These are phyloP conservation scores for Gynostemma pentaphyllum DNA, from an alignment of 306 rosid genomes.

Conservation along the genomic window DNA sequence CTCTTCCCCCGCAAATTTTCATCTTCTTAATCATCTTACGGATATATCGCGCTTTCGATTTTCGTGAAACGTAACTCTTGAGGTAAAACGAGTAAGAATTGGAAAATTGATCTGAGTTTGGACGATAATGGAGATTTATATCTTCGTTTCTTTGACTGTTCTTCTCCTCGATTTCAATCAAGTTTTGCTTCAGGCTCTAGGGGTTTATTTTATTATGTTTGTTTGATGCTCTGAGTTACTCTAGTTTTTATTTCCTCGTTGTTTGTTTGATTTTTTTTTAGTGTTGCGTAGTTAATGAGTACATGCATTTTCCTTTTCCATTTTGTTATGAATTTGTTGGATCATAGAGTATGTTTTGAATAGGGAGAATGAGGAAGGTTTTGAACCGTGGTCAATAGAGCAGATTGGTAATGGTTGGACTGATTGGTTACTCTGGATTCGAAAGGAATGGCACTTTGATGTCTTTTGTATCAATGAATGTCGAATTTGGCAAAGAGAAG, in stretches of 20 bases:
- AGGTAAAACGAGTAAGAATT: not conserved
- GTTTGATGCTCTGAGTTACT: not conserved
- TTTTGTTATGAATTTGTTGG: not conserved
- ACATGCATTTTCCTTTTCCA: not conserved
- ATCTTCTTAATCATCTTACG: not conserved
- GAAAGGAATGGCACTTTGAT: not conserved
- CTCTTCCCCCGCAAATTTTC: not conserved
- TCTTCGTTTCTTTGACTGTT: not conserved
- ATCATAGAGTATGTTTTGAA: constrained; percentile 2
- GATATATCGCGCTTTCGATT: not conserved
- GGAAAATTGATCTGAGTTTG: not conserved
- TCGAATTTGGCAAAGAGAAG: not conserved
- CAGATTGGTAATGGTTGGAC: not conserved
- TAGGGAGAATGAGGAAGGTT: not conserved
- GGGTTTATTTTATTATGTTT: constrained; percentile 6
- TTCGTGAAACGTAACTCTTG: no score
- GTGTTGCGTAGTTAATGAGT: not conserved
- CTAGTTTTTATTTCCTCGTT: not conserved
- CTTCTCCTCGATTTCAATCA: not conserved
- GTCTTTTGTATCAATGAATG: not conserved
- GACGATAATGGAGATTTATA: not conserved
- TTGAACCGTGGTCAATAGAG: constrained; percentile 4
- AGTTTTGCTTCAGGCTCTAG: not conserved
- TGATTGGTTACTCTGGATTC: not conserved
- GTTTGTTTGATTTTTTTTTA: not conserved